phyloP scores from a whole-genome alignment of 805 yeast genomes.

The Yamadazyma ubonensis region DNA sequence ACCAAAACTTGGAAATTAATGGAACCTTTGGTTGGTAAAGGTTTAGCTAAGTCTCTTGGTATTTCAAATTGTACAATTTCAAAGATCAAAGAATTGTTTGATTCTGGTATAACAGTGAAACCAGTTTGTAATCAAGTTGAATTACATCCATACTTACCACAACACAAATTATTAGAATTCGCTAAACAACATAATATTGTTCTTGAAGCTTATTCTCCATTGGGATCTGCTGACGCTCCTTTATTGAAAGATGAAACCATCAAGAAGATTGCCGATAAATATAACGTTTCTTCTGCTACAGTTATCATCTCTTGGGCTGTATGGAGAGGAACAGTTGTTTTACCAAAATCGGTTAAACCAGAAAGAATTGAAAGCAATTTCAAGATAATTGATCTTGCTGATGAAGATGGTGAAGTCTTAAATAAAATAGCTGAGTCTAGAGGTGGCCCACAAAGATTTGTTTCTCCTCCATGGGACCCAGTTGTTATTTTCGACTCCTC shows the following conservation, averaged over 20 bases:
- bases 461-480: slow-evolving; percentile 17
- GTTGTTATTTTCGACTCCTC: slow-evolving; percentile 14
- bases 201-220: slow-evolving; percentile 75
- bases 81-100: slow-evolving; percentile 44
- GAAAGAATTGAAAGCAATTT: slow-evolving; percentile 36
- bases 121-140: slow-evolving; percentile 79
- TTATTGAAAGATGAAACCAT: slow-evolving; percentile 45
- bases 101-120: slow-evolving; percentile 46
- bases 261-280: slow-evolving; percentile 43
- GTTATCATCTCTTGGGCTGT: slow-evolving; percentile 62
- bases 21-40: slow-evolving; percentile 57
- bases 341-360: slow-evolving; percentile 35
- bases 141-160: slow-evolving; percentile 47
- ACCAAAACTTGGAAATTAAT: slow-evolving; percentile 54
- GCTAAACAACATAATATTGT: slow-evolving; percentile 20
- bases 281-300: slow-evolving; percentile 47
- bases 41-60: slow-evolving; percentile 66
- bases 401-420: slow-evolving; percentile 33
- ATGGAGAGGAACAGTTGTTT: slow-evolving; percentile 54
- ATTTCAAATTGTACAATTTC: slow-evolving; percentile 68
- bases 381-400: slow-evolving; percentile 29
- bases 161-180: slow-evolving; percentile 59
- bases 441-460: slow-evolving; percentile 16
- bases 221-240: slow-evolving; percentile 64
- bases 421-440: slow-evolving; percentile 25